Base-by-base conservation (phyloP, 2,329 filamentous ascomycete species). In the Helicocarpus griseus region DNA sequence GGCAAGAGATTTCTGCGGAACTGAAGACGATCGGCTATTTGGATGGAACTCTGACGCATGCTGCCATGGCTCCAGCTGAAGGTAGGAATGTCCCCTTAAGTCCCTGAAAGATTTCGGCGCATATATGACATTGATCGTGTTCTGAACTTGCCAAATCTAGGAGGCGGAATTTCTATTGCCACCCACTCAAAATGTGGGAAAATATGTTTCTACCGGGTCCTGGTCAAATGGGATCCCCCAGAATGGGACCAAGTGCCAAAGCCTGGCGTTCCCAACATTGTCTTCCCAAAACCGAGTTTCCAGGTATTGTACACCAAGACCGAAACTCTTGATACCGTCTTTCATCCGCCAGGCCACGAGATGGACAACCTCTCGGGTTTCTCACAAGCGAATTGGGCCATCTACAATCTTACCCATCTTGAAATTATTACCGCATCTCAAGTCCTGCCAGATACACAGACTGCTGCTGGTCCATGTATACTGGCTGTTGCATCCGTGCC, bases 31-130 rank as follows among this genome's bases (percentile, higher is more conserved):
- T 88, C 52, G 77, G 81, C 26, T 82, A 82, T 31, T 82, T 85
- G 0, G 82, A 89, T 56, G 85, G 89, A 57, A 67, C 87, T n/a
- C 77, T 91, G 48, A 89, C 87, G 0, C 89, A 94, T 69, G 87
- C 87, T 9, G 79, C 87, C 36, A 74, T 89, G 55, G 80, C 84
- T 53, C 81, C 86, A 2, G 87, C 90, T 51, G 87, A 83, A 67
- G 82, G 86, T 57, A 50, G 45, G 48, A n/a, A 31, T 29, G 29
- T 14, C 26, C 22, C 21, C 7, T 3, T 28, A 9, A 13, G n/a
- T n/a, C n/a, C n/a, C n/a, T 31, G 26, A 6, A 21, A 28, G 21
- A 17, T 2, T 29, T n/a, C n/a, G n/a, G n/a, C n/a, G n/a, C n/a
- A 38, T 43, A 19, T 29, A 48, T 55, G 9, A 49, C 28, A 43